Conservation (phyloP, 2,329 filamentous ascomycete genomes). For the Hypoxylon sp. region DNA sequence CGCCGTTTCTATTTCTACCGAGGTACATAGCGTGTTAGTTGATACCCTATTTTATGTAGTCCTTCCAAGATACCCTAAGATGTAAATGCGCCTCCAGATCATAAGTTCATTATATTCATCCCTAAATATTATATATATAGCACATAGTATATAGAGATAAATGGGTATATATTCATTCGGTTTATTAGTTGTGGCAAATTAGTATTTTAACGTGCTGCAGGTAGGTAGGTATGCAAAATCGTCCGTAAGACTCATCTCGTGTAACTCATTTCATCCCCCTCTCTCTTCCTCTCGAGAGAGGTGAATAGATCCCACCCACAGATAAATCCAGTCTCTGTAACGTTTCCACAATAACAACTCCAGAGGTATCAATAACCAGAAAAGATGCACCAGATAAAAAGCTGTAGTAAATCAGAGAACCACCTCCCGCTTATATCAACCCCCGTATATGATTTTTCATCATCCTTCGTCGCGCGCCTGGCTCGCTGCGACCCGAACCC, state of each 20-base stretch:
- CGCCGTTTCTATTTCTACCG: background rate
- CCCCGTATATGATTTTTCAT: constrained; percentile 22
- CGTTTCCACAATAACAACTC: constrained; percentile 21
- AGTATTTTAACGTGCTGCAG: constrained; percentile 10
- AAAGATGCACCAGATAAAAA: constrained; percentile 23
- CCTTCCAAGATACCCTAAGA: constrained; percentile 19
- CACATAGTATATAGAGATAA: no score
- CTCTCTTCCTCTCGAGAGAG: constrained; percentile 7
- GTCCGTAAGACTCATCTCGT: constrained; percentile 23
- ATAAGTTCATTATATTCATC: no score
- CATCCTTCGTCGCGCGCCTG: constrained; percentile 4
- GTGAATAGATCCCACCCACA: constrained; percentile 4
- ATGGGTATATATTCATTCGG: constrained; percentile 3
- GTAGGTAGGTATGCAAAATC: constrained; percentile 17
- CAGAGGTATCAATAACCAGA: constrained; percentile 35
- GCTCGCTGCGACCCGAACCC: constrained; percentile 22
- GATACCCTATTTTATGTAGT: constrained; percentile 19
- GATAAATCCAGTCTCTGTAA: constrained; percentile 32
- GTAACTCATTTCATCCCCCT: constrained; percentile 12
- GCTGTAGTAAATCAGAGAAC: constrained; percentile 15
- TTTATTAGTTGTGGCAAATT: constrained; percentile 27
- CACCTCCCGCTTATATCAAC: constrained; percentile 19
- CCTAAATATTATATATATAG: no score
- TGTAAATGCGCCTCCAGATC: constrained; percentile 9
- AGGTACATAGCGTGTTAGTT: background rate